Evolutionary conservation across 345 rosid species (phyloP), one percentile per base, ranked within the genome.

Genomic region (Aegle marmelos): DNA sequence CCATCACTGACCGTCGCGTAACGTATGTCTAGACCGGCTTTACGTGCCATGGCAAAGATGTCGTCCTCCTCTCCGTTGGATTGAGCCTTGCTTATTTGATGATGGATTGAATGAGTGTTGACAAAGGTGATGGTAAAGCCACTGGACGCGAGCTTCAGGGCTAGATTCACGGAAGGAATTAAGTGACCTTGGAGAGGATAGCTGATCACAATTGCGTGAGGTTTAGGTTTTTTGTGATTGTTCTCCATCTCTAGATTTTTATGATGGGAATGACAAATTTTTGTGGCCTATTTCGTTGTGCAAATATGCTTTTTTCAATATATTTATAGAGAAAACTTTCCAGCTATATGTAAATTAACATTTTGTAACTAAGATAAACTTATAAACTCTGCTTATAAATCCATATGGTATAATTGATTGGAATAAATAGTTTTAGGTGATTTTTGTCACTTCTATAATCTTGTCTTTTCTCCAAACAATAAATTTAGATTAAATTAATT

Each of bases 101-200:
- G 91, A 84, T 94, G 92, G 81, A 91, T 84, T 79, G 73, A 72
- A 37, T 84, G 83, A 60, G 94, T 91, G 82, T 89, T 92, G 80
- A 94, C 82, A 79, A 88, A 94, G 74, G 93, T 92, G 74, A 94
- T 84, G 77, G 93, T 89, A 82, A 92, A 87, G 53, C 97, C 98
- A 11, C 75, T 89, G 1, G 94, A 91, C 0, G 98, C 98, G 9
- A 94, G 94, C 74, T 89, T 90, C 73, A 86, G 66, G 70, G 98
- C 97, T 31, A 94, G 86, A 70, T 91, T 85, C 31, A 88, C 93
- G 2, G 82, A 68, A 17, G 97, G 97, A 78, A 84, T 89, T 1
- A 91, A 85, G 58, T 94, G 98, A 70, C 98, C 98, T 83, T 94
- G 98, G 24, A 94, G 89, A 67, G 98, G 97, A 78, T 85, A 86